A percentile compares a stretch with the other conserved stretches of the same genome.
Conservation (phyloP, 495 filamentous ascomycete genomes). For the Aspergillus olivimuriae region DNA sequence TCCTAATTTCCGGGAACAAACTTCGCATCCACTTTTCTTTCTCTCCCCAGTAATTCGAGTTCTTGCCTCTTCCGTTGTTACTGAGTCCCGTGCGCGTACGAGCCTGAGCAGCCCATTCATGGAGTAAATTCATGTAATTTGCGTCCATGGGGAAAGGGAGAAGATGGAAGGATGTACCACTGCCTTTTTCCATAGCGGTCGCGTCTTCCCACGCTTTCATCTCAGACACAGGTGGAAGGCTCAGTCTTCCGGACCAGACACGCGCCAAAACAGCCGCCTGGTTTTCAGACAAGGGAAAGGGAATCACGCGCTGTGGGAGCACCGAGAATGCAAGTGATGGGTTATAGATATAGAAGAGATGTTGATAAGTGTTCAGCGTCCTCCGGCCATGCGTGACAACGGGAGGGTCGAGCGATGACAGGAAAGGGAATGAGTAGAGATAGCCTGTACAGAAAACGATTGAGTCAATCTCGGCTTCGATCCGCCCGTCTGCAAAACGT, state of each 20-base stretch:
- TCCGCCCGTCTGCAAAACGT: conserved; percentile 44
- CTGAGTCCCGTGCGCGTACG: conserved; percentile 29
- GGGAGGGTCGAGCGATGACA: conserved; percentile 51
- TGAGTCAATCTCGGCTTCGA: conserved; percentile 45
- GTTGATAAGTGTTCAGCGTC: conserved; percentile 62
- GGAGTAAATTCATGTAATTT: conserved; percentile 67
- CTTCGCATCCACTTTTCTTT: conserved; percentile 59
- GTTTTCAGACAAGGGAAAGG: conserved; percentile 73
- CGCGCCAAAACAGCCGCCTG: conserved; percentile 73
- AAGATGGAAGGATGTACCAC: conserved; percentile 52
- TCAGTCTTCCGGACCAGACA: conserved; percentile 62
- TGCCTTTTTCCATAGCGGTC: conserved; percentile 34
- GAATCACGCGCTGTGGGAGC: conserved; percentile 72
- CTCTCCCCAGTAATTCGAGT: conserved; percentile 59
- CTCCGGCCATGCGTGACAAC: conserved; percentile 63
- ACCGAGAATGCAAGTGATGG: conserved; percentile 76
- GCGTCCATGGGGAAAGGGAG: conserved; percentile 70
- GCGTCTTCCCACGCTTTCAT: conserved; percentile 62
- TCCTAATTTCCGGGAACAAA: conserved; percentile 48
- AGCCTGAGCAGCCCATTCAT: conserved; percentile 53
- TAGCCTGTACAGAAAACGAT: conserved; percentile 58
- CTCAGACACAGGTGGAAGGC: conserved; percentile 50
- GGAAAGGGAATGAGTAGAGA: conserved; percentile 49
- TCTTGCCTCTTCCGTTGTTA: conserved; percentile 52
- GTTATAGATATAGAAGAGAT: conserved; percentile 68